Evolutionary conservation across 2,329 filamentous ascomycete species (phyloP).

Genomic region (Ascochyta viciae-villosae): DNA sequence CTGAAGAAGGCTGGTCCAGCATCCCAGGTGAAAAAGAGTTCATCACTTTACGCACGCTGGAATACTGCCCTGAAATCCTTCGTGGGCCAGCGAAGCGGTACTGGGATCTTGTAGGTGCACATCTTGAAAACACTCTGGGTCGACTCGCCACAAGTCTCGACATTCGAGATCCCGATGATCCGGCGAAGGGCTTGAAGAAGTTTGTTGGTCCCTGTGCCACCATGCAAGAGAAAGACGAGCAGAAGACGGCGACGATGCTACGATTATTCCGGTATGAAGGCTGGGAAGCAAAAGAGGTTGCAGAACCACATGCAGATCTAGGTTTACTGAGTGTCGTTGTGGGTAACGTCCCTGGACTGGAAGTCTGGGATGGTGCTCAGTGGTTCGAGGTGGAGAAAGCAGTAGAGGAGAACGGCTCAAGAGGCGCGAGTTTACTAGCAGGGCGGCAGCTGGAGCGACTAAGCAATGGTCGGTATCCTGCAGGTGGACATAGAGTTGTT

Average conservation of each 20-base stretch:
- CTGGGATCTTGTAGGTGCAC: conserved; percentile 42
- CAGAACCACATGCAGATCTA: conserved; percentile 47
- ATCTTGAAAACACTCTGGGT: conserved; percentile 34
- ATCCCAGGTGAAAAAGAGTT: conserved; percentile 50
- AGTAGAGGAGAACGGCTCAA: conserved; percentile 23
- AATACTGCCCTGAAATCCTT: conserved; percentile 42
- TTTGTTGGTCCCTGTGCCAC: conserved; percentile 38
- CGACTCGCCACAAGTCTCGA: conserved; percentile 33
- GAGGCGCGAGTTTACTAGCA: conserved; percentile 36
- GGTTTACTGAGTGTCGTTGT: conserved; percentile 45
- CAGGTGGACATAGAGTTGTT: conserved; percentile 47
- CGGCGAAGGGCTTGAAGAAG: conserved; percentile 25
- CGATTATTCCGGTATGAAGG: conserved; percentile 48
- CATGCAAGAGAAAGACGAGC: conserved; percentile 28
- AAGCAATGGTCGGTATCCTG: conserved; percentile 37
- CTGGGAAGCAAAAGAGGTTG: conserved; percentile 44
- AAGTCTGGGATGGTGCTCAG: conserved; percentile 40
- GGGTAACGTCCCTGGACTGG: conserved; percentile 46
- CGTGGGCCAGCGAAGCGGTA: conserved; percentile 38
- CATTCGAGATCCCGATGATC: conserved; percentile 17
- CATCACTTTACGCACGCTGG: conserved; percentile 44
- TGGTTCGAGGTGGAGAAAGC: conserved; percentile 41
- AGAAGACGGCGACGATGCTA: conserved; percentile 47
- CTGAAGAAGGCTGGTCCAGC: conserved; percentile 47
- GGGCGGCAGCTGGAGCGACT: conserved; percentile 43